These are phyloP conservation scores for Fusarium musae DNA, from an alignment of 2,329 filamentous ascomycete genomes.

Conservation along the genomic window DNA sequence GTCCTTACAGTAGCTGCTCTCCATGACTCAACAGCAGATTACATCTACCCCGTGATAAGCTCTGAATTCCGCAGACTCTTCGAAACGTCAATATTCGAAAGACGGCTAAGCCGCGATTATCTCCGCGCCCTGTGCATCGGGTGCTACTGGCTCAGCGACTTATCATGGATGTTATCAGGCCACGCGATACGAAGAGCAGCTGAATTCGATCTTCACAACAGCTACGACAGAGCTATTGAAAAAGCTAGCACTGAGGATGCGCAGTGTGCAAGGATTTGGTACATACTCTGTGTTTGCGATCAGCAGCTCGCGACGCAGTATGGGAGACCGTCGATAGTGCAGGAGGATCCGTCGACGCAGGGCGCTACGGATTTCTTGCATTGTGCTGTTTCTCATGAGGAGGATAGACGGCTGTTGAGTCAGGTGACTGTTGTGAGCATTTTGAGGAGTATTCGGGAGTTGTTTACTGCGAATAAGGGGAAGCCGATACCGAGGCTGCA, in stretches of 20 bases:
- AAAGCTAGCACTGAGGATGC: slow-evolving; percentile 50
- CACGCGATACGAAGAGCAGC: slow-evolving; percentile 59
- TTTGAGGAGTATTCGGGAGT: slow-evolving; percentile 62
- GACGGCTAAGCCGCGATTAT: slow-evolving; percentile 56
- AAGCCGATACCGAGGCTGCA: slow-evolving; percentile 62
- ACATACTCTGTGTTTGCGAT: slow-evolving; percentile 68
- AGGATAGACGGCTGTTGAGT: slow-evolving; percentile 65
- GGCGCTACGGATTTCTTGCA: slow-evolving; percentile 65
- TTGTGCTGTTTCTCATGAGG: slow-evolving; percentile 59
- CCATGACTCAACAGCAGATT: slow-evolving; percentile 63
- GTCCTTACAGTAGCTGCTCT: slow-evolving; percentile 67
- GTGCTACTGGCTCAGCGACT: slow-evolving; percentile 70
- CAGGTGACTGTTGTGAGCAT: slow-evolving; percentile 68
- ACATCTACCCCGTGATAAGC: slow-evolving; percentile 62
- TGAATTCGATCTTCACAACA: slow-evolving; percentile 56
- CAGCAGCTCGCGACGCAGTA: slow-evolving; percentile 71
- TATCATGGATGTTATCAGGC: slow-evolving; percentile 70
- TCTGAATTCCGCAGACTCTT: slow-evolving; percentile 66
- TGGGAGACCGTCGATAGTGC: slow-evolving; percentile 65
- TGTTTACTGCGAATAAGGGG: slow-evolving; percentile 66
- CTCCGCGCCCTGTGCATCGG: slow-evolving; percentile 69
- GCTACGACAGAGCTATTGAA: slow-evolving; percentile 50
- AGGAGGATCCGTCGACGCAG: slow-evolving; percentile 65
- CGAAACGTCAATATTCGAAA: slow-evolving; percentile 53
- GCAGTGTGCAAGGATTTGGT: slow-evolving; percentile 68